phyloP scores from a whole-genome alignment of 768 basidiomycete species.

The Trametes meyenii region DNA sequence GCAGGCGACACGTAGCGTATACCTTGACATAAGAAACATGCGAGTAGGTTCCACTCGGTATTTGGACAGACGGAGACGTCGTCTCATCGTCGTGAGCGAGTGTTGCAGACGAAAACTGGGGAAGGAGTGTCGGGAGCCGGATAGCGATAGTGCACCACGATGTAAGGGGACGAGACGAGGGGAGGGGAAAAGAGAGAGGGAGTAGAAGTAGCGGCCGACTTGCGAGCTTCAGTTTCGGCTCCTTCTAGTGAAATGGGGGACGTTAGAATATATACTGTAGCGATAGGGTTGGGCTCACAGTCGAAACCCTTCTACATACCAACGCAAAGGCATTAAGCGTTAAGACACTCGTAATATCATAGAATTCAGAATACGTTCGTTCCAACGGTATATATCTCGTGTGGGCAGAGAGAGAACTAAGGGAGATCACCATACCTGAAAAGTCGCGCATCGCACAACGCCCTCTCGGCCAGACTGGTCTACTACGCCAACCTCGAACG shows the following conservation, averaged over 20 bases:
- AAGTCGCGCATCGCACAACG: constrained; percentile 70
- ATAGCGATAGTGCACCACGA: constrained; percentile 69
- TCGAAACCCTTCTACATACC: not conserved
- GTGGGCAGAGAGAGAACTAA: not conserved
- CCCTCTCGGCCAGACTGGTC: constrained; percentile 65
- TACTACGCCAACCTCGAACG: constrained; percentile 74
- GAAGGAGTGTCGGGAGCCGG: constrained; percentile 60
- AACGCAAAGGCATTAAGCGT: not conserved
- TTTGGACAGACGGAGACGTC: constrained; percentile 21
- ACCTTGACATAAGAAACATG: constrained; percentile 75
- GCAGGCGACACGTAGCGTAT: constrained; percentile 75
- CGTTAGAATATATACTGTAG: not conserved
- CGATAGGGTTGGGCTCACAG: not conserved
- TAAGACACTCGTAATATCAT: not conserved
- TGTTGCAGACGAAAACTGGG: constrained; percentile 59
- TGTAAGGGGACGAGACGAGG: constrained; percentile 60
- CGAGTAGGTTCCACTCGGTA: constrained; percentile 61
- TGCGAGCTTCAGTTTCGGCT: constrained; percentile 51
- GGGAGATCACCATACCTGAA: constrained; percentile 58
- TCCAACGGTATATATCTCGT: too few species aligned
- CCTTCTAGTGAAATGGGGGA: constrained; percentile 43
- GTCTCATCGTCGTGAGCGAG: constrained; percentile 31
- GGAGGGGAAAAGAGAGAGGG: constrained; percentile 64
- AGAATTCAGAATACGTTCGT: not conserved
- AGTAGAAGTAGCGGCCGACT: constrained; percentile 67